Evolutionary conservation across 345 rosid genomes (phyloP), one percentile per base, ranked within the genome.

Genomic region (Syzygium aqueum): DNA sequence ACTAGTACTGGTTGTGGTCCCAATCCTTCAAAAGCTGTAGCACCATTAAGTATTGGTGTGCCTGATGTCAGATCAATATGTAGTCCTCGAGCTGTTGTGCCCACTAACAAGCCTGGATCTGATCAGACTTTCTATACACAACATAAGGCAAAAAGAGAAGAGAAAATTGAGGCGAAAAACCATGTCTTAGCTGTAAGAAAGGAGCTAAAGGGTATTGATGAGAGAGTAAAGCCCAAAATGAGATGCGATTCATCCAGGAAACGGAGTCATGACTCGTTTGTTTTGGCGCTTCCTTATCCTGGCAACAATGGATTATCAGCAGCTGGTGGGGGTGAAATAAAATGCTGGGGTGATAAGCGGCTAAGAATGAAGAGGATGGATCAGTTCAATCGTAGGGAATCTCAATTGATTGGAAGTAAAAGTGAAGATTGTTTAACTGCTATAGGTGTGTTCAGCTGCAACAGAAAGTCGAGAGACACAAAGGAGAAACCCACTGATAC

Each of bases 61-160:
- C 23, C 33, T 37, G 12, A 67, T 67, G 78, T 67, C 23, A 67
- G 78, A 33, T 17, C 78, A 17, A 67, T 30, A 17, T 16, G 78
- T 33, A 67, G 11, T 86, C 93, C 92, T 53, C 90, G 90, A 86
- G 93, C 94, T 67, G 77, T 89, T 43, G 78, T 80, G 77, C 88
- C 90, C 22, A 91, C 92, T 92, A 89, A 57, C 54, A 84, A 37
- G 77, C 33, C 51, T 84, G 90, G 83, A 84, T 28, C 5, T 19
- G 78, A 30, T 67, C 43, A 67, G 78, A 67, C 43, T 67, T 67
- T 11, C 77, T 80, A 28, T 85, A 85, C 85, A 78, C 65, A 23
- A 33, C 11, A 33, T 77, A 87, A 80, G 84, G 85, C n/a, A 84
- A 59, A 77, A 67, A 51, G 46, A 88, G 46, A 59, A 56, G 43